These are phyloP conservation scores for Abrus pulchellus DNA, from an alignment of 306 rosid species.

Conservation along the genomic window DNA sequence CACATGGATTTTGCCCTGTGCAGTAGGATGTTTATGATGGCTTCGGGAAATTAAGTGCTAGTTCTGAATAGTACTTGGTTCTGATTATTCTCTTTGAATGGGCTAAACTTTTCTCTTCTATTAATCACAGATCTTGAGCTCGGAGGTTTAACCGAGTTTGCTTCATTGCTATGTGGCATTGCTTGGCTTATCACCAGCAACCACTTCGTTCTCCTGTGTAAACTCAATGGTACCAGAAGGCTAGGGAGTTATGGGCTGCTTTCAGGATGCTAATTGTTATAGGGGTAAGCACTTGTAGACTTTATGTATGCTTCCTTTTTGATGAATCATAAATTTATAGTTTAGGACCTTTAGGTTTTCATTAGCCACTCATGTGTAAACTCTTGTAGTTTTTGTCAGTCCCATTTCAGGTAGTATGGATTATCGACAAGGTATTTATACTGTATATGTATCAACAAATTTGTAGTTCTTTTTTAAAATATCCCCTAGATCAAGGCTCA, in stretches of 20 bases:
- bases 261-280: slow-evolving; percentile 57
- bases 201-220: slow-evolving; percentile 49
- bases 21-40: slow-evolving; percentile 18
- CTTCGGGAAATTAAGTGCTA: neutral
- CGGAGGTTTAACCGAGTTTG: slow-evolving; percentile 49
- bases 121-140: slow-evolving; percentile 50
- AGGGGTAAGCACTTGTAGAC: slow-evolving; percentile 57
- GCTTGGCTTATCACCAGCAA: slow-evolving; percentile 45
- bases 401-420: slow-evolving; percentile 15
- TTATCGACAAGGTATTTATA: slow-evolving; percentile 17
- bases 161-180: slow-evolving; percentile 50
- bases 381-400: slow-evolving; percentile 4
- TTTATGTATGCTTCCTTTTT: slow-evolving; percentile 29
- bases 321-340: neutral
- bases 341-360: slow-evolving; percentile 27
- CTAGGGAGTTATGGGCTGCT: slow-evolving; percentile 82
- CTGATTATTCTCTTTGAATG: neutral
- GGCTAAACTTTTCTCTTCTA: slow-evolving; percentile 16
- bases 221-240: slow-evolving; percentile 79
- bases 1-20: slow-evolving; percentile 6
- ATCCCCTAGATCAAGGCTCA: neutral
- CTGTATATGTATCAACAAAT: neutral
- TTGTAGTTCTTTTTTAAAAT: neutral
- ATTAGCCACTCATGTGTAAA: neutral
- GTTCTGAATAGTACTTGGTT: slow-evolving; percentile 3